Conservation (phyloP, 352 stramenopile species). For the Phytophthora pluvialis region DNA sequence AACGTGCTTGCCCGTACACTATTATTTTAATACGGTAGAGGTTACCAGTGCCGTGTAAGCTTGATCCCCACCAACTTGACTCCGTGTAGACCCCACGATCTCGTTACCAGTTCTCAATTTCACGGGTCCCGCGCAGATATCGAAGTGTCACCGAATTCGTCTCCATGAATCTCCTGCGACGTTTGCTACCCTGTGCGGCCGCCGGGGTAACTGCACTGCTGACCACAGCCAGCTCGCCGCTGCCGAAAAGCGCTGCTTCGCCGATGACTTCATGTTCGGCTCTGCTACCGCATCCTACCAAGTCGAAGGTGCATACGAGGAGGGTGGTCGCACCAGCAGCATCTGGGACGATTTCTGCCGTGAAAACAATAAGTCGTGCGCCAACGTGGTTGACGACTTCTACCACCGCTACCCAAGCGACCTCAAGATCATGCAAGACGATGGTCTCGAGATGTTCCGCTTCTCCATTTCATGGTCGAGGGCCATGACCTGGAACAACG, state of each 20-base stretch:
- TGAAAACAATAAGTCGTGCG: conserved; percentile 70
- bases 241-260: conserved; percentile 53
- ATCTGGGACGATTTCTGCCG: conserved; percentile 96
- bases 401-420: conserved; percentile 92
- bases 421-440: conserved; percentile 91
- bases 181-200: conserved; percentile 1
- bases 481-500: conserved; percentile 86
- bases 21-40: neutral
- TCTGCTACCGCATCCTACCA: conserved; percentile 85
- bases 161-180: neutral
- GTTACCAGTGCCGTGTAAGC: too few species aligned
- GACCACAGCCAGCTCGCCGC: conserved; percentile 1
- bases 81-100: neutral
- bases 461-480: conserved; percentile 95
- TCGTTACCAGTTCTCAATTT: neutral
- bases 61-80: too few species aligned
- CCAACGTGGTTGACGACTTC: conserved; percentile 94
- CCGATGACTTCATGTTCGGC: conserved; percentile 86
- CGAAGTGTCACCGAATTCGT: neutral
- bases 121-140: neutral
- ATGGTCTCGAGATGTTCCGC: conserved; percentile 92
- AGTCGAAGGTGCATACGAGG: conserved; percentile 87
- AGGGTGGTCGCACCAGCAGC: conserved; percentile 71
- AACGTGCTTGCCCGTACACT: neutral
- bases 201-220: neutral